Base-by-base conservation (phyloP, 2,329 filamentous ascomycete species). In the Ceratocystiopsis sp. region DNA sequence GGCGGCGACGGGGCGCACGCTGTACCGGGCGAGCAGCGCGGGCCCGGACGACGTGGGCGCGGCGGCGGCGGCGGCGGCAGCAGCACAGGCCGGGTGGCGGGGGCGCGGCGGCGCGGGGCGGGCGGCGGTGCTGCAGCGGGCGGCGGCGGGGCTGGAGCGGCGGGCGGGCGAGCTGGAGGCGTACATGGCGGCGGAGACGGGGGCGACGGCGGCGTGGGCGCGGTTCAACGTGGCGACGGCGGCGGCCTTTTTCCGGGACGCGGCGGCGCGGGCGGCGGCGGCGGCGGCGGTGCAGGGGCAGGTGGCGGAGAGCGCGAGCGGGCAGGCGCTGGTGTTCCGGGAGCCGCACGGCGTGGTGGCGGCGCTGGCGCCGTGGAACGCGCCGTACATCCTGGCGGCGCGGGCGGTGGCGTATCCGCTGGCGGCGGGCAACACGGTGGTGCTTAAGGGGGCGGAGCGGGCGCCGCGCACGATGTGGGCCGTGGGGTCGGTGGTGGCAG, bases 291-390 rank as follows among this genome's bases (percentile, higher is more conserved):
- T 11, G 14, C 35, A 4, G 45, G 40, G 16, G 42, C 19, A 42
- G 15, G n/a, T 32, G 21, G 45, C 42, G 8, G 19, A 43, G 17
- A 21, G 36, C 16, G 42, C 45, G 10, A 10, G n/a, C 6, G 19
- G 19, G 13, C 41, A 34, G 13, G 82, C 77, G 0, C 64, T 91
- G 50, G 62, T 93, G 9, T 61, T 78, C 50, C 79, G 76, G 55
- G 81, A 89, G 59, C 84, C 85, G 0, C 84, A 75, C 52, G 85
- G 85, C 2, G 84, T 91, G 8, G 69, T 89, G n/a, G 62, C 91
- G 32, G 78, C 74, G 5, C 84, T 93, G 56, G 82, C 80, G 5
- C 83, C 85, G 12, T 93, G 85, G 84, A 75, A 78, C 50, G 68
- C 72, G 4, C 65, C 71, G 3, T 67, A 69, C 49, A 68, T 75